A percentile compares a stretch with the other conserved stretches of the same genome.
These are phyloP conservation scores for Schizosaccharomyces osmophilus DNA, from an alignment of 805 yeast genomes.

Conservation along the genomic window DNA sequence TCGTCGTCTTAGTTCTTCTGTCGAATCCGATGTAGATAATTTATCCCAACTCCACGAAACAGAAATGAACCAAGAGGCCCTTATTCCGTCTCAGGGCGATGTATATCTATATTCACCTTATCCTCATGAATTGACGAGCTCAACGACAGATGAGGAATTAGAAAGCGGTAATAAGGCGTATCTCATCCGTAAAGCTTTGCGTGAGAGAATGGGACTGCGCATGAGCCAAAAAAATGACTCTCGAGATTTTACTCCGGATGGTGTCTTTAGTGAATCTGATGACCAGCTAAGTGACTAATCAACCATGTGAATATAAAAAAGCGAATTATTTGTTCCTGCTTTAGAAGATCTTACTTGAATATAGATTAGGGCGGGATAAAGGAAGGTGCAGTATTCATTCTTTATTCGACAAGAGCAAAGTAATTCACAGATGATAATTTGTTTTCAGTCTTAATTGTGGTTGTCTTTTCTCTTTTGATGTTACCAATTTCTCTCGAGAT, in stretches of 20 bases:
- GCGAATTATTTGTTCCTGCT: too few relatives aligned
- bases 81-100: neutral
- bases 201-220: neutral
- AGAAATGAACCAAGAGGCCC: neutral
- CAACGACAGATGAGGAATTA: neutral
- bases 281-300: neutral
- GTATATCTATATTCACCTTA: neutral
- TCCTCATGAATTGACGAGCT: neutral
- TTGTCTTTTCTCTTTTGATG: too few relatives aligned
- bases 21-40: neutral
- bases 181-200: neutral
- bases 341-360: too few relatives aligned
- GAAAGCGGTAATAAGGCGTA: neutral
- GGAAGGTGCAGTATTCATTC: too few relatives aligned
- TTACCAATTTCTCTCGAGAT: too few relatives aligned
- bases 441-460: too few relatives aligned
- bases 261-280: neutral
- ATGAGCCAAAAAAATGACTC: neutral
- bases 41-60: neutral
- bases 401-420: too few relatives aligned
- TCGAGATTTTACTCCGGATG: neutral
- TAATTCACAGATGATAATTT: too few relatives aligned
- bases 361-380: too few relatives aligned
- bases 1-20: neutral
- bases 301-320: too few relatives aligned